These are phyloP conservation scores for Cercospora sp. DNA, from an alignment of 2,329 filamentous ascomycete species.

Conservation along the genomic window DNA sequence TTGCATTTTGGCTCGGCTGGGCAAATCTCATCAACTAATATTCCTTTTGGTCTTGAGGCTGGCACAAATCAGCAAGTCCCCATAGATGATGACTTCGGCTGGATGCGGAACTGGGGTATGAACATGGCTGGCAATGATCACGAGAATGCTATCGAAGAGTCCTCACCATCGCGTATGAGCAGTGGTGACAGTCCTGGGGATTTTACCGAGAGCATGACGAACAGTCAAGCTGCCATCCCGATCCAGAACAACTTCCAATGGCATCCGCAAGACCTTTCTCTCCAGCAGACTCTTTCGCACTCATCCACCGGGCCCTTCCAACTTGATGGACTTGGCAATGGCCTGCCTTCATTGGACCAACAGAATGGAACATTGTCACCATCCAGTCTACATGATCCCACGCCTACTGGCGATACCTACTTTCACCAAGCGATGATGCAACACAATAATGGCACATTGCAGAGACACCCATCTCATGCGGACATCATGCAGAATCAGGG, in stretches of 20 bases:
- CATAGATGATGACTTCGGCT: conserved; percentile 78
- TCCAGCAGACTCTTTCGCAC: conserved; percentile 59
- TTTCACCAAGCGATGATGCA: conserved; percentile 70
- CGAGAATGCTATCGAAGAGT: conserved; percentile 80
- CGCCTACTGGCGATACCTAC: conserved; percentile 67
- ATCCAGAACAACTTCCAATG: conserved; percentile 44
- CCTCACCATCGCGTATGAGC: conserved; percentile 93
- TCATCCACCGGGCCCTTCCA: conserved; percentile 67
- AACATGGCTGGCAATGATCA: conserved; percentile 57
- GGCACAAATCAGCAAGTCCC: conserved; percentile 54
- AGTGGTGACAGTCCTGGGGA: conserved; percentile 91
- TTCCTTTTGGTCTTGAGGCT: conserved; percentile 48
- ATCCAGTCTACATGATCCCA: conserved; percentile 70
- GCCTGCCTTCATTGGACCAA: conserved; percentile 74
- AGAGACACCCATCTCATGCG: conserved; percentile 21
- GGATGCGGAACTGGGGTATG: conserved; percentile 79
- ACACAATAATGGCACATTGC: conserved; percentile 36
- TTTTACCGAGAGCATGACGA: conserved; percentile 87
- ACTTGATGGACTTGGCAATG: conserved; percentile 70
- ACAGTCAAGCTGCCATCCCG: conserved; percentile 54
- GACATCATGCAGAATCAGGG: conserved; percentile 40
- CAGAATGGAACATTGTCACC: conserved; percentile 73
- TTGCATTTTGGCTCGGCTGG: conserved; percentile 75
- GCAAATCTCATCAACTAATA: conserved; percentile 30
- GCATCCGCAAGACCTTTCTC: conserved; percentile 65